Percentiles rank a stretch among this genome's conserved stretches.
Conservation (phyloP, 139 green algal genomes). For the Chlorella sp. region DNA sequence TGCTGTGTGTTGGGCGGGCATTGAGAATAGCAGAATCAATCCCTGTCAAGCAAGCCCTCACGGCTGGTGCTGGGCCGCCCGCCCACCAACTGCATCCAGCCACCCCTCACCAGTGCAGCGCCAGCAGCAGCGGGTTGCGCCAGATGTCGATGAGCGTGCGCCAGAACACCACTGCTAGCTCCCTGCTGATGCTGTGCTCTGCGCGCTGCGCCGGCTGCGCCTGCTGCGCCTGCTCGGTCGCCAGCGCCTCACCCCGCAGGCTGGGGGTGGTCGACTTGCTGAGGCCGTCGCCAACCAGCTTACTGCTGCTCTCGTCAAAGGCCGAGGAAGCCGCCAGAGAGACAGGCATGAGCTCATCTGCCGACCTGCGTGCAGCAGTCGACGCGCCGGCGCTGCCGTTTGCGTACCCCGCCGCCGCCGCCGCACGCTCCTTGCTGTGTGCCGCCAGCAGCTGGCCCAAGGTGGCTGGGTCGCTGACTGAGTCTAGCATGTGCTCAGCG, state of each 20-base stretch:
- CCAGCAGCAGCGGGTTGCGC: constrained; percentile 73
- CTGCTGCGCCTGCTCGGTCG: not conserved
- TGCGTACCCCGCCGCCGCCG: not conserved
- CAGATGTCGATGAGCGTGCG: constrained; percentile 68
- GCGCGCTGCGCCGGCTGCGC: not conserved
- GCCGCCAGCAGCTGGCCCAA: constrained; percentile 39
- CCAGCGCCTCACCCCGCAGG: not conserved
- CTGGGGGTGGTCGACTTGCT: not conserved
- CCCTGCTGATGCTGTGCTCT: constrained; percentile 30
- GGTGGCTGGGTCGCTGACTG: constrained; percentile 44
- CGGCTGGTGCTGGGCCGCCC: too few relatives aligned
- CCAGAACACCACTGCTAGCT: constrained; percentile 80
- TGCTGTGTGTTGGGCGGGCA: not conserved
- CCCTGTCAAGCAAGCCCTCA: too few relatives aligned
- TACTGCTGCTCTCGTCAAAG: not conserved
- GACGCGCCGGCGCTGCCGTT: not conserved
- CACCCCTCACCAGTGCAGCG: constrained; percentile 67
- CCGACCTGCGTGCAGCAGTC: not conserved
- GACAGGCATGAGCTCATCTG: too few relatives aligned
- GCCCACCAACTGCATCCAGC: too few relatives aligned
- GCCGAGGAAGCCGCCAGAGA: too few relatives aligned
- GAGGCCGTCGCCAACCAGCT: not conserved
- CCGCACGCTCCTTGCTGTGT: not conserved
- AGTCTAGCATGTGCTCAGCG: constrained; percentile 66
- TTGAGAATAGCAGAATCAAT: too few relatives aligned